Percentiles rank a stretch among this genome's conserved stretches.
Conservation (phyloP, 495 filamentous ascomycete species). For the Margaritispora aquatica region DNA sequence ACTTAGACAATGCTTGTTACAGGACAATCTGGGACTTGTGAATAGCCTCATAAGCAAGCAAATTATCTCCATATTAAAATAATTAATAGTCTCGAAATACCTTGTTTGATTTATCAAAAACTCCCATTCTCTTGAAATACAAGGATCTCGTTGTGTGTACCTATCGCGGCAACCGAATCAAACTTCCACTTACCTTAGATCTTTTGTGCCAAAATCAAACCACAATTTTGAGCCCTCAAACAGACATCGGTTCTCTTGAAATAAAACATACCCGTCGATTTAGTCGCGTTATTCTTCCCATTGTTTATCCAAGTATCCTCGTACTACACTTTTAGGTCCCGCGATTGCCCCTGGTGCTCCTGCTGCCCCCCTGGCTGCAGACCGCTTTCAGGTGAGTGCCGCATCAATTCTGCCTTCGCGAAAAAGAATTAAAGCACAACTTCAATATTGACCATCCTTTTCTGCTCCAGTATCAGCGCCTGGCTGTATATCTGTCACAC, state of each 20-base stretch:
- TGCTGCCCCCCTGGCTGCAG: background rate
- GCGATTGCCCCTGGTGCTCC: background rate
- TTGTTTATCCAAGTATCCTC: background rate
- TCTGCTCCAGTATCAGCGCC: slow-evolving; percentile 1
- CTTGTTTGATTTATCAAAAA: background rate
- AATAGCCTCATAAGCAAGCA: no score
- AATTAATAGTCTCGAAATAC: background rate
- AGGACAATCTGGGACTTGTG: no score
- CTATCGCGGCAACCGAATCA: background rate
- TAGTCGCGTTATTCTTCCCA: no score
- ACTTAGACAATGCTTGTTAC: background rate
- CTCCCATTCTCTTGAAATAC: background rate
- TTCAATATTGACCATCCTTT: background rate
- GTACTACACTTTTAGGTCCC: background rate
- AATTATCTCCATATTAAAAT: no score
- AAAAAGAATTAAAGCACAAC: slow-evolving; percentile 7
- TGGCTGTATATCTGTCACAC: slow-evolving; percentile 3
- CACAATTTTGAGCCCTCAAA: no score
- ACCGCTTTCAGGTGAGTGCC: background rate
- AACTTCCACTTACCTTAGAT: background rate
- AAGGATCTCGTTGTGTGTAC: background rate
- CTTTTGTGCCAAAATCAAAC: no score
- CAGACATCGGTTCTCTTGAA: no score
- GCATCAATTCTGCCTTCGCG: background rate
- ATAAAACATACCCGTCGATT: no score